Evolutionary conservation across 1,284 basidiomycete species (phyloP), one percentile per base, ranked within the genome.

Genomic region (Pseudozyma sp.): DNA sequence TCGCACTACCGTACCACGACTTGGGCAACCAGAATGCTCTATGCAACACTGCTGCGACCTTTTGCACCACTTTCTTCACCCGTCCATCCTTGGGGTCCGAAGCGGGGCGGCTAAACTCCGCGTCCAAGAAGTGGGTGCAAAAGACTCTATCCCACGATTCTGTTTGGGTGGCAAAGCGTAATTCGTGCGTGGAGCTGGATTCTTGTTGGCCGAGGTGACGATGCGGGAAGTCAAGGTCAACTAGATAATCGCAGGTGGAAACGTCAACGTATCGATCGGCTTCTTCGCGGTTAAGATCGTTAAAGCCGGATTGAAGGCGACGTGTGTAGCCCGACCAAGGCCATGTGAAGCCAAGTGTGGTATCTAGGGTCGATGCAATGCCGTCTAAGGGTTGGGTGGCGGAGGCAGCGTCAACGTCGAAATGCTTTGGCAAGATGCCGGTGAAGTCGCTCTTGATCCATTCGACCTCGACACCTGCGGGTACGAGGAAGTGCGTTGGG

Each of bases 401-500:
- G 0, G 70, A 68, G 8, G 50, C 34, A 5, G 42, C 59, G 14
- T 60, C 50, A 2, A 62, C 49, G 10, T 56, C 67, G 52, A 95
- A 96, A 83, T 93, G 92, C 44, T 91, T 90, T 5, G 97, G 97
- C 71, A 99, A 87, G 83, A 95, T 90, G 14, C 95, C 96, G 63
- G 91, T 88, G 79, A 97, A 97, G 59, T 92, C 93, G 85, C 92
- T 94, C 87, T 93, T 91, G 83, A 98, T 87, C 86, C 94, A 98
- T 70, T 92, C 89, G 14, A 96, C 91, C 50, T 90, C 89, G 60
- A 97, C 87, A 16, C 90, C 92, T 59, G 92, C 89, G 1, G 96
- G 95, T 18, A 98, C 89, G 52, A 96, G 89, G 86, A 93, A 98
- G 83, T 92, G 92, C 1, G 92, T 90, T 0, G 95, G 94, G 88